phyloP scores from a whole-genome alignment of 2,329 filamentous ascomycete genomes.

The Epichloe typhina region DNA sequence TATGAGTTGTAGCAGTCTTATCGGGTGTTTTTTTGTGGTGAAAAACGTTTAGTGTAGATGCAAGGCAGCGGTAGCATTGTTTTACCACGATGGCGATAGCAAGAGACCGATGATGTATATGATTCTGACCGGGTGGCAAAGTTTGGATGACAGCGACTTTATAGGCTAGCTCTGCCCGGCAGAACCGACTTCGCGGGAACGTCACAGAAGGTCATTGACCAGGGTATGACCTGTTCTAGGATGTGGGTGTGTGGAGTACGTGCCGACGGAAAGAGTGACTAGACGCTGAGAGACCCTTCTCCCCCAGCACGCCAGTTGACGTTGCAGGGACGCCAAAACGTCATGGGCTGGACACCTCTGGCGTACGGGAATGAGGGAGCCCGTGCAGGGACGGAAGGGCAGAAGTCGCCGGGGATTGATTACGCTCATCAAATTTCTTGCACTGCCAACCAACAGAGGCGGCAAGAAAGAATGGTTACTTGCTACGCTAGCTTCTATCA shows the following conservation, averaged over 20 bases:
- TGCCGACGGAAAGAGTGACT: not conserved
- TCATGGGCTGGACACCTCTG: not conserved
- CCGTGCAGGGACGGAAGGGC: not conserved
- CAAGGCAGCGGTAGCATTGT: not conserved
- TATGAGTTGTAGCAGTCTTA: not conserved
- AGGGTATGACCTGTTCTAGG: conserved; percentile 1
- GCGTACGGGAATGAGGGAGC: not conserved
- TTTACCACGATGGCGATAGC: not conserved
- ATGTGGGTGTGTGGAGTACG: not conserved
- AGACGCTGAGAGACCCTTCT: not conserved
- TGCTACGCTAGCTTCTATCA: too few species aligned
- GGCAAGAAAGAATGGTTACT: too few species aligned
- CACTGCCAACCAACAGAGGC: not conserved
- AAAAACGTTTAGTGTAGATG: not conserved
- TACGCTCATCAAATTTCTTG: not conserved
- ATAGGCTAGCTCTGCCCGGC: conserved; percentile 4
- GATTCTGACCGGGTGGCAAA: conserved; percentile 2
- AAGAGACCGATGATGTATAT: not conserved
- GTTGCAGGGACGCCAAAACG: not conserved
- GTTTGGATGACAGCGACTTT: conserved; percentile 3
- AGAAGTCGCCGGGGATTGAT: not conserved
- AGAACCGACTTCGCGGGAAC: conserved; percentile 6
- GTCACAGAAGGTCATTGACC: conserved; percentile 6
- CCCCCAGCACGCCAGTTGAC: not conserved
- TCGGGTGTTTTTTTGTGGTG: not conserved